Conservation (phyloP, 139 green algal genomes). For the Asterochloris erici region DNA sequence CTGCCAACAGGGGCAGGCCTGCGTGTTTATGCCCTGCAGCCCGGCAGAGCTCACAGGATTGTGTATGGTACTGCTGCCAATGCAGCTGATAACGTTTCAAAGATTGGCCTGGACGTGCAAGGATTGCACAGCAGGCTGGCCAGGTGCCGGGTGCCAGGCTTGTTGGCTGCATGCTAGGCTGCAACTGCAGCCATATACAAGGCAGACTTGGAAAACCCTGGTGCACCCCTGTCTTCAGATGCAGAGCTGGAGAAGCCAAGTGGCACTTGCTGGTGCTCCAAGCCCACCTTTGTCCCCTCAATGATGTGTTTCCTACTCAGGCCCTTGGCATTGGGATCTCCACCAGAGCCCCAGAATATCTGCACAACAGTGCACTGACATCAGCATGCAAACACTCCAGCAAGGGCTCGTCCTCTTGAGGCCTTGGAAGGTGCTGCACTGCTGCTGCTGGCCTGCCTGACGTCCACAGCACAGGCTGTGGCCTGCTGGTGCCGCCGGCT, state of each 20-base stretch:
- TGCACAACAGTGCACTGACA: conserved; percentile 51
- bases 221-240: not conserved
- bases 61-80: not conserved
- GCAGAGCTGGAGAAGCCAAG: not conserved
- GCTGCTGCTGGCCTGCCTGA: conserved; percentile 14
- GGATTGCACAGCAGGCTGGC: not conserved
- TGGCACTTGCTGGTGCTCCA: not conserved
- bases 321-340: conserved; percentile 60
- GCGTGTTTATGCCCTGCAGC: too few species aligned
- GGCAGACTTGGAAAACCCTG: not conserved
- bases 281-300: conserved; percentile 64
- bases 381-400: too few species aligned
- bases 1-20: not conserved
- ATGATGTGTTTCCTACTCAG: conserved; percentile 88
- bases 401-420: too few species aligned
- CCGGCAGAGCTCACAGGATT: too few species aligned
- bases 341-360: conserved; percentile 64
- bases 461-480: not conserved
- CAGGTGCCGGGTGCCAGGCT: not conserved
- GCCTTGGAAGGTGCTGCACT: too few species aligned
- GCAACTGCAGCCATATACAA: not conserved
- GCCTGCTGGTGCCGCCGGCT: too few species aligned
- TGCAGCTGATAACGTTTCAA: not conserved
- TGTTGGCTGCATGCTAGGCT: not conserved
- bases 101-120: not conserved